Evolutionary conservation across 768 basidiomycete genomes (phyloP).

Genomic region (Mycena polygramma): DNA sequence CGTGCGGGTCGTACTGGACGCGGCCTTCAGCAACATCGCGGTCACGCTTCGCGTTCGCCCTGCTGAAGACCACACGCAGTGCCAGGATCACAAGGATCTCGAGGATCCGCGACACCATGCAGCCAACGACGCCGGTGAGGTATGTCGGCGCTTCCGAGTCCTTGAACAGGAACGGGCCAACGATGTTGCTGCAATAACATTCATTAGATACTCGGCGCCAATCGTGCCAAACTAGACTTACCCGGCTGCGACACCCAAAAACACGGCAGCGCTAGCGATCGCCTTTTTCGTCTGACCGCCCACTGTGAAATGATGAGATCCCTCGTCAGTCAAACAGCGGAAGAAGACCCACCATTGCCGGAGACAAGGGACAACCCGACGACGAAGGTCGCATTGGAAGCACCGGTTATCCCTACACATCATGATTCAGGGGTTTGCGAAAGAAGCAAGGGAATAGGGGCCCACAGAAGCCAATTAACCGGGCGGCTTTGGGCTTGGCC

Average conservation of each 20-base stretch:
- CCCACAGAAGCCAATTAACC: constrained; percentile 41
- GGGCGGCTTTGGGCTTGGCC: constrained; percentile 38
- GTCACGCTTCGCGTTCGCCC: constrained; percentile 38
- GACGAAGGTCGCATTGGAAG: constrained; percentile 47
- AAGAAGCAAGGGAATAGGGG: background rate
- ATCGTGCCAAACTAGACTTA: constrained; percentile 4
- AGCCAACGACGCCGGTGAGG: constrained; percentile 42
- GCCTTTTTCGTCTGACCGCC: constrained; percentile 50
- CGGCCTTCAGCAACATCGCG: constrained; percentile 40
- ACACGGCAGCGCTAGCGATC: constrained; percentile 39
- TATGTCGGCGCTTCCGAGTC: constrained; percentile 40
- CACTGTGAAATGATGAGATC: constrained; percentile 11
- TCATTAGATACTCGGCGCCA: background rate
- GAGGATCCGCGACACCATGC: constrained; percentile 41
- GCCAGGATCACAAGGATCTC: constrained; percentile 44
- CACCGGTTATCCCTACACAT: constrained; percentile 40
- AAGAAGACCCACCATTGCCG: constrained; percentile 44
- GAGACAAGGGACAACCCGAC: constrained; percentile 51
- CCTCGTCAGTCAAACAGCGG: no score
- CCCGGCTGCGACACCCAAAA: constrained; percentile 41
- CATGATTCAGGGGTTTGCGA: background rate
- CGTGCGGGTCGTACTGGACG: constrained; percentile 37
- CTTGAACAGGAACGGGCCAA: constrained; percentile 44
- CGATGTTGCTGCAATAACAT: constrained; percentile 36
- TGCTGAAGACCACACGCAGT: constrained; percentile 40